Evolutionary conservation across 805 yeast genomes (phyloP), one percentile per base, ranked within the genome.

Genomic region (Kodamaea jinghongensis): DNA sequence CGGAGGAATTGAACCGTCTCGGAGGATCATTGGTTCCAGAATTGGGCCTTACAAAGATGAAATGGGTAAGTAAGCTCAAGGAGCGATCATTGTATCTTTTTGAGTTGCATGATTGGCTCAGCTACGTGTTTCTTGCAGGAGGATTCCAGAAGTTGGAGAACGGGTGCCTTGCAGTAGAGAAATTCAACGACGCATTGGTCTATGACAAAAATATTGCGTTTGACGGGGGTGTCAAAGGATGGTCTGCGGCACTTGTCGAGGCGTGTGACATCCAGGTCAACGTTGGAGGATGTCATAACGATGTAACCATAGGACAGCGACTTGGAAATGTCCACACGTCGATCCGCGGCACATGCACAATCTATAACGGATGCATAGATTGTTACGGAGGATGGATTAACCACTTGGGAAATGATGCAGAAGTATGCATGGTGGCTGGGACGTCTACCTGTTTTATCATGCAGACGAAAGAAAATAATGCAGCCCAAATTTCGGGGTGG

Each of bases 221-320:
- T 38, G 85, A 79, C 55, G 83, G 84, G 1, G 76, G 79, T 11
- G 58, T 77, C 12, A 71, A 71, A 45, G 86, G 84, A 4, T 79
- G 82, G 80, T 41, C 63, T 12, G 15, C 37, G 1, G 38, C 41
- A 1, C 49, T 64, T 26, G 54, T 72, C 17, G 17, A 69, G 1
- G 44, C 58, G 27, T 38, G 56, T 8, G 71, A 63, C 23, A 36
- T 42, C 6, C 17, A 39, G 10, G 26, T 28, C 2, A 9, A 32
- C 5, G 28, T 32, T 1, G 44, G 36, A 4, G 52, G 31, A 43
- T 56, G 43, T 8, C 51, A 44, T 22, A 43, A 33, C 25, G 50
- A 60, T 6, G 65, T 61, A 4, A 10, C n/a, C 2, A 31, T 52
- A 0, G 15, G 46, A 6, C 27, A 28, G 1, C 10, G 12, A 17